phyloP scores from a whole-genome alignment of 2,329 filamentous ascomycete species.

The Diaporthe vaccinii region DNA sequence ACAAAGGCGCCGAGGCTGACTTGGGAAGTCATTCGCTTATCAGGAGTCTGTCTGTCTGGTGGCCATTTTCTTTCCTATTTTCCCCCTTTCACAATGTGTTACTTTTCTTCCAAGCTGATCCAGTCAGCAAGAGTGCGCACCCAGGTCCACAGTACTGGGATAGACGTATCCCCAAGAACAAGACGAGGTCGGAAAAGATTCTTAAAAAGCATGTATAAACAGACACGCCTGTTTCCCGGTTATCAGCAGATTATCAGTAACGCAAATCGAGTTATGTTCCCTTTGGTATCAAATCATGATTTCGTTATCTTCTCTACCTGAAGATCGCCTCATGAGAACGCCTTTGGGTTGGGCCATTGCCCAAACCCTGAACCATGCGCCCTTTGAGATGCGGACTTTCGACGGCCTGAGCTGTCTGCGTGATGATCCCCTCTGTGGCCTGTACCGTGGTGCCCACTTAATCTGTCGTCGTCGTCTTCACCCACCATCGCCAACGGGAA shows the following conservation, averaged over 20 bases:
- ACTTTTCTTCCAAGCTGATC: background rate
- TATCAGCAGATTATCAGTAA: slow-evolving; percentile 4
- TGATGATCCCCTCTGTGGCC: background rate
- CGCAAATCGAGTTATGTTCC: background rate
- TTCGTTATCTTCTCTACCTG: slow-evolving; percentile 18
- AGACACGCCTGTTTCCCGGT: background rate
- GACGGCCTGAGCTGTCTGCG: background rate
- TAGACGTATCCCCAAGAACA: slow-evolving; percentile 5
- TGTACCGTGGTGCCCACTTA: background rate
- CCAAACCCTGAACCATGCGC: background rate
- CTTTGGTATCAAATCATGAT: slow-evolving; percentile 15
- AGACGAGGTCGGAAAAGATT: background rate
- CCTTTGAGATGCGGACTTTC: background rate
- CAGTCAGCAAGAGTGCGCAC: slow-evolving; percentile 2
- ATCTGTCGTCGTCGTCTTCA: background rate
- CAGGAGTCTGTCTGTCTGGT: background rate
- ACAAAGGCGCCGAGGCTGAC: background rate
- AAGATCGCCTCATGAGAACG: background rate
- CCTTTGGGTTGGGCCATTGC: background rate
- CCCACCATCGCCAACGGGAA: background rate
- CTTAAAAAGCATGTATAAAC: slow-evolving; percentile 12
- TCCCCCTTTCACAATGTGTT: background rate
- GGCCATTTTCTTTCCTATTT: background rate
- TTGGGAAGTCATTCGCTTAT: background rate
- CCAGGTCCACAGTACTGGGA: slow-evolving; percentile 28